phyloP scores from a whole-genome alignment of 768 basidiomycete genomes.

The Calocybe indica region DNA sequence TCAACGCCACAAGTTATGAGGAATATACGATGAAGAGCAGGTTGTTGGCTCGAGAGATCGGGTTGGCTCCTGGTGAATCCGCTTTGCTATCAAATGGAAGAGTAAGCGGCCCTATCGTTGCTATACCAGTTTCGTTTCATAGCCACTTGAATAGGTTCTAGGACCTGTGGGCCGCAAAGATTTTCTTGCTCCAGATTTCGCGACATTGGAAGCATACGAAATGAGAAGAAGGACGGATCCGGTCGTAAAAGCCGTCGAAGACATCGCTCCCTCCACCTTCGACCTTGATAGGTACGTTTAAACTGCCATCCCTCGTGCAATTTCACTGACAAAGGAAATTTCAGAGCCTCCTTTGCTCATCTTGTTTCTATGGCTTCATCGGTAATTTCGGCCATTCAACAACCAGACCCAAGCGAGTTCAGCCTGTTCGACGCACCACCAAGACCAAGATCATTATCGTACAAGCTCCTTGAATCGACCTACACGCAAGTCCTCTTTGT shows the following conservation, averaged over 20 bases:
- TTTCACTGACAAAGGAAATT: background rate
- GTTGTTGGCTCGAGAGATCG: constrained; percentile 47
- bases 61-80: constrained; percentile 52
- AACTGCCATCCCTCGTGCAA: constrained; percentile 2
- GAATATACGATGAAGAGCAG: constrained; percentile 40
- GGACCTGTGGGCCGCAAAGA: constrained; percentile 59
- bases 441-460: constrained; percentile 53
- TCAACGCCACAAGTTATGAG: constrained; percentile 27
- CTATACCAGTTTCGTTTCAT: constrained; percentile 4
- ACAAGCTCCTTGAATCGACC: constrained; percentile 50
- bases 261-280: constrained; percentile 33
- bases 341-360: constrained; percentile 50
- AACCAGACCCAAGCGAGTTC: constrained; percentile 65
- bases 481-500: constrained; percentile 49
- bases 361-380: constrained; percentile 65
- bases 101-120: constrained; percentile 36
- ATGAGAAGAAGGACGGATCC: constrained; percentile 62
- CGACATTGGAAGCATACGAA: constrained; percentile 69
- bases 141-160: constrained; percentile 48
- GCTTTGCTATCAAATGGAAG: constrained; percentile 80
- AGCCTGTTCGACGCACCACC: constrained; percentile 67
- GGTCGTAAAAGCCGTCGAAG: constrained; percentile 59
- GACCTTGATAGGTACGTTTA: constrained; percentile 36
- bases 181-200: constrained; percentile 70
- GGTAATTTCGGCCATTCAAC: constrained; percentile 62